phyloP scores from a whole-genome alignment of 805 yeast species.

The Scheffersomyces amazonensis region DNA sequence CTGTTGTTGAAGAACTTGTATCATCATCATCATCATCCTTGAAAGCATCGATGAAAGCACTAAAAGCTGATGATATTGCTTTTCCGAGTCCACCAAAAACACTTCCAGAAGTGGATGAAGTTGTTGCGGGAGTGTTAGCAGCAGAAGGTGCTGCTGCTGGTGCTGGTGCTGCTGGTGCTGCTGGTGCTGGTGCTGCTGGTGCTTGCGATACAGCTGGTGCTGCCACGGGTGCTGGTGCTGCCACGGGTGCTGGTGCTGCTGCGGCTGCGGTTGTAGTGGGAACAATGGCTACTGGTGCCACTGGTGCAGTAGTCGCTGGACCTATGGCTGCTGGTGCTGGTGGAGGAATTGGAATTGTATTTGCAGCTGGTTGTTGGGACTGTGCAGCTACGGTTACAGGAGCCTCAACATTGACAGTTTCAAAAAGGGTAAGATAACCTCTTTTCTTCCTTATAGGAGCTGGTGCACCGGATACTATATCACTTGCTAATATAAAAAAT shows the following conservation, averaged over 20 bases:
- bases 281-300: slow-evolving; percentile 6
- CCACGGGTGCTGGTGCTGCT: slow-evolving; percentile 16
- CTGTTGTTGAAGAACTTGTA: slow-evolving; percentile 2
- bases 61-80: not conserved
- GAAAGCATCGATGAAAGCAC: slow-evolving; percentile 1
- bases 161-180: not conserved
- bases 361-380: slow-evolving; percentile 1
- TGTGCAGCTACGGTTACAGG: slow-evolving; percentile 1
- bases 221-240: slow-evolving; percentile 11
- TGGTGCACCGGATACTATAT: slow-evolving; percentile 5
- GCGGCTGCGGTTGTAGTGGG: slow-evolving; percentile 18
- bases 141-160: slow-evolving; percentile 3
- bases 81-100: not conserved
- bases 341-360: slow-evolving; percentile 1
- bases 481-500: slow-evolving; percentile 1
- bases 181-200: slow-evolving; percentile 9
- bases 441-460: slow-evolving; percentile 2
- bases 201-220: slow-evolving; percentile 15
- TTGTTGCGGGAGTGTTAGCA: not conserved
- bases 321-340: slow-evolving; percentile 21
- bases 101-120: not conserved
- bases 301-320: slow-evolving; percentile 23
- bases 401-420: slow-evolving; percentile 1
- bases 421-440: slow-evolving; percentile 2
- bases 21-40: not conserved